Conservation (phyloP, 139 green algal species). For the Closterium sp. region DNA sequence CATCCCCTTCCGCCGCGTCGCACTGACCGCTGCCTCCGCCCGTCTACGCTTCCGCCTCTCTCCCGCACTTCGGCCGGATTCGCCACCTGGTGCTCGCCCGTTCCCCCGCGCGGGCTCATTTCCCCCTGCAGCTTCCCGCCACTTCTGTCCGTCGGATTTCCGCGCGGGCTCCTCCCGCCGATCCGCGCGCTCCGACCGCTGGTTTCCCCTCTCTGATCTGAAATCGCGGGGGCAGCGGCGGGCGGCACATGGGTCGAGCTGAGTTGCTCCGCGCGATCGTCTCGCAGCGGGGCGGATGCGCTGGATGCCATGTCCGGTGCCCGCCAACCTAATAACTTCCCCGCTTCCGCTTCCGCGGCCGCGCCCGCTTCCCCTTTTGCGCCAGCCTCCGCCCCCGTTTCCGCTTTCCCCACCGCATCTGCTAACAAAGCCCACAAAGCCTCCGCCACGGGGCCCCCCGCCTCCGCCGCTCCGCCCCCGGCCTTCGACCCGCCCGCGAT, state of each 20-base stretch:
- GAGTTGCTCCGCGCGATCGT: background rate
- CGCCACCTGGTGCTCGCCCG: no score
- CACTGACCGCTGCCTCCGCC: no score
- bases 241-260: background rate
- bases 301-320: background rate
- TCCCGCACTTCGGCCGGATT: no score
- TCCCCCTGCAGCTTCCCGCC: background rate
- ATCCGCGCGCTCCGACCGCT: background rate
- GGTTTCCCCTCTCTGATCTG: background rate
- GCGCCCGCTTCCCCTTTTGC: no score
- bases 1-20: background rate
- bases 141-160: background rate
- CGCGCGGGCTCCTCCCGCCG: background rate
- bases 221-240: background rate
- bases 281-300: background rate
- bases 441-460: background rate
- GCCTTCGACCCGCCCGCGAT: background rate
- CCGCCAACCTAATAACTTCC: background rate
- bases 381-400: background rate
- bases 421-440: background rate
- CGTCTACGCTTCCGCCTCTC: no score
- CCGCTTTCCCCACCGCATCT: background rate
- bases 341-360: background rate
- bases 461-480: background rate
- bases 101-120: background rate